phyloP scores from a whole-genome alignment of 139 green algal genomes.

The Chlamydomonas eustigma region DNA sequence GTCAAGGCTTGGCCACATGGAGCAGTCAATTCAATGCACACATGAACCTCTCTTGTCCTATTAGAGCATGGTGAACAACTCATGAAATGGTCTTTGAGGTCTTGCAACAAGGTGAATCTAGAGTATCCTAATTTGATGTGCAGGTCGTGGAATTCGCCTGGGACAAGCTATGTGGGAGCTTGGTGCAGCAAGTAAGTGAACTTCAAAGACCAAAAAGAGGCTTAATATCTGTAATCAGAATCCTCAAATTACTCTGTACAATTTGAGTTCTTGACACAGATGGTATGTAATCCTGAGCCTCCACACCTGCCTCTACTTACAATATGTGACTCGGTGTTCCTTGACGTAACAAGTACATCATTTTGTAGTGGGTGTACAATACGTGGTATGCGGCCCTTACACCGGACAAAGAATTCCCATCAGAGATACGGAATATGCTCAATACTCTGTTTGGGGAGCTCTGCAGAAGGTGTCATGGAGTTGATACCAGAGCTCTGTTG shows the following conservation, averaged over 20 bases:
- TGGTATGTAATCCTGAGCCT: neutral
- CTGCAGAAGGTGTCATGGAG: conserved; percentile 27
- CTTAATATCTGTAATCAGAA: neutral
- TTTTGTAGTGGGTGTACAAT: conserved; percentile 76
- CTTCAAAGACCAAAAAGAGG: neutral
- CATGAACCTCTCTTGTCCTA: neutral
- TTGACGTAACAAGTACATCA: neutral
- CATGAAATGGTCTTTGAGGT: neutral
- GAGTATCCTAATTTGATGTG: neutral
- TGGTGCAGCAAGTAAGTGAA: conserved; percentile 24
- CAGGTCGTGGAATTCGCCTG: conserved; percentile 31
- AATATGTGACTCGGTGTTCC: neutral
- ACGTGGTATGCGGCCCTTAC: conserved; percentile 62
- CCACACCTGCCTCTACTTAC: neutral
- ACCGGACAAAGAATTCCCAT: conserved; percentile 74
- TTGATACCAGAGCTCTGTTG: conserved; percentile 55
- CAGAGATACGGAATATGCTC: conserved; percentile 52
- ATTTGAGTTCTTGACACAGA: neutral
- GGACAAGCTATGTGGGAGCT: conserved; percentile 19
- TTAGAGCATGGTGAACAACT: neutral
- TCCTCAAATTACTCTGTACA: neutral
- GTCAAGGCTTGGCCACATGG: neutral
- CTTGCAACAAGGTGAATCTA: neutral
- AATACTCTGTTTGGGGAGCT: conserved; percentile 69
- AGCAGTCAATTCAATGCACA: neutral